Evolutionary conservation across 345 rosid species (phyloP), one percentile per base, ranked within the genome.

Genomic region (Abelmoschus esculentus): DNA sequence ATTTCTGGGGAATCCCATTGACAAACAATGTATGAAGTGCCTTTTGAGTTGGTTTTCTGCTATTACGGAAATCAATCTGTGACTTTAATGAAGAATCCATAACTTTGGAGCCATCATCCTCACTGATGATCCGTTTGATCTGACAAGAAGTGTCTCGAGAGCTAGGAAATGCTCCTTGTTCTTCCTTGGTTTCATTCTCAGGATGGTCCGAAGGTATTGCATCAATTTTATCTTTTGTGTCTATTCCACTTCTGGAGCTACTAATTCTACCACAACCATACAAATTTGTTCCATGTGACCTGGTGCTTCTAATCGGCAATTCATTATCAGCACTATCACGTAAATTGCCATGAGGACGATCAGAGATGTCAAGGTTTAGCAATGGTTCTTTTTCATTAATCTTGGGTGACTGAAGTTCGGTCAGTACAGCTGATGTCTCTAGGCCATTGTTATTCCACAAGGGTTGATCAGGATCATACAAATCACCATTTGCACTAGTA

Each of bases 391-490:
- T 80, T 73, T 84, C 96, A 77, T 81, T 87, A 67, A 69, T 71
- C 50, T 77, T 83, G 57, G 86, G 80, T 66, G 92, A 84, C 73
- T 76, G 86, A 55, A 77, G 71, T 10, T 82, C 81, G 63, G 85
- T 36, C 36, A 80, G 77, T 65, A 86, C 71, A 79, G 79, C 77
- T 18, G 96, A 85, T 68, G 85, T 80, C 84, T 87, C 96, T 64
- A 83, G 93, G 81, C 81, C 85, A 80, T 75, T 80, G 65, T 79
- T 79, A 81, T 88, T 95, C 99, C 99, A 95, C 74, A 95, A 71
- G 57, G 97, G 99, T 77, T 95, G 97, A 82, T 95, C 99, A 74
- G 99, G 99, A 82, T 95, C 99, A 78, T 95, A 95, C 66, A 90
- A 76, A 80, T 95, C 99, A 53, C 88, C 95, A 74, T 71, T 81